Evolutionary conservation across 2,329 filamentous ascomycete genomes (phyloP).

Genomic region (Colletotrichum gigasporum): DNA sequence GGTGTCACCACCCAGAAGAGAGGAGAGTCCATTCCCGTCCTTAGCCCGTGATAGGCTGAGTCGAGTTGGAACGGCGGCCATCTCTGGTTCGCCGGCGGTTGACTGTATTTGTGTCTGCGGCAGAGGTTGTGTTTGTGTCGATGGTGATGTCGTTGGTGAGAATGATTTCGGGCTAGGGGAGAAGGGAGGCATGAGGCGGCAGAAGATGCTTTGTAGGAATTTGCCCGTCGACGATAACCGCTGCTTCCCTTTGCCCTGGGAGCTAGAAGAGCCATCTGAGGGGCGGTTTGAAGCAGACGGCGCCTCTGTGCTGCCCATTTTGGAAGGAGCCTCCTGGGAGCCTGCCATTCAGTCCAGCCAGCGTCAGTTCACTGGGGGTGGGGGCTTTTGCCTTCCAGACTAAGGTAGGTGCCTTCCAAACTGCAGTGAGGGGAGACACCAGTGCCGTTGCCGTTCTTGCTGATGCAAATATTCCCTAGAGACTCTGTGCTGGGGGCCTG

Average conservation of each 20-base stretch:
- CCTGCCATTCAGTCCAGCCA: background rate
- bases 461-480: too few species aligned
- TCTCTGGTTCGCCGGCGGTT: constrained; percentile 20
- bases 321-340: background rate
- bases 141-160: constrained; percentile 3
- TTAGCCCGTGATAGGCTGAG: background rate
- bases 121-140: constrained; percentile 19
- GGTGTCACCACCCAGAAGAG: background rate
- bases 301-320: background rate
- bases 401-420: too few species aligned
- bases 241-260: constrained; percentile 1
- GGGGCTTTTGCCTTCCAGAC: too few species aligned
- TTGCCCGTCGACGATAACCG: constrained; percentile 27
- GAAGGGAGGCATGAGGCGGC: constrained; percentile 25
- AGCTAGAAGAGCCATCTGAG: background rate
- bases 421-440: too few species aligned
- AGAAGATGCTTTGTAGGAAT: constrained; percentile 30
- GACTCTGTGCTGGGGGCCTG: too few species aligned
- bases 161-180: constrained; percentile 8
- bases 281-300: background rate
- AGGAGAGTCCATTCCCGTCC: background rate
- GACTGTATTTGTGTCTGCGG: background rate
- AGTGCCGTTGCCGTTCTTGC: too few species aligned
- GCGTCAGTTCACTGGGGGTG: too few species aligned
- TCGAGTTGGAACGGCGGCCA: constrained; percentile 30